Conservation (phyloP, 73 alveolate genomes). For the Blepharisma japonicum region DNA sequence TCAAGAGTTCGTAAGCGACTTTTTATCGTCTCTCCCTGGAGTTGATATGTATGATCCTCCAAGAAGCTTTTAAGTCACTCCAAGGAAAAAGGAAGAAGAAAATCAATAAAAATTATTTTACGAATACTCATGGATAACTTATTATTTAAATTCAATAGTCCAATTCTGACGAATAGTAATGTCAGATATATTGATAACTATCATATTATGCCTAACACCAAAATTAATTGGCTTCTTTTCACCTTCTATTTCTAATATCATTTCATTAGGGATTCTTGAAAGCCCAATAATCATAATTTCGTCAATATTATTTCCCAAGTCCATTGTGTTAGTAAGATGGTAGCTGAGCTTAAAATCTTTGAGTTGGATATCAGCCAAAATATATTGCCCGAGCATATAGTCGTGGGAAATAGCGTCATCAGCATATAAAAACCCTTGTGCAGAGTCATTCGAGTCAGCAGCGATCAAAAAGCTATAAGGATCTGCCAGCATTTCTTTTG, state of each 20-base stretch:
- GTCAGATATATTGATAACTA: neutral
- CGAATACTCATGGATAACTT: neutral
- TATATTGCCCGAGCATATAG: neutral
- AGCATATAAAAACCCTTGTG: neutral
- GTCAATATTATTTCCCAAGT: no score
- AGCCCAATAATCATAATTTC: no score
- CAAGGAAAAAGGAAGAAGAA: conserved; percentile 50
- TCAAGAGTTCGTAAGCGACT: conserved; percentile 33
- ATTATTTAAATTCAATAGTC: conserved; percentile 5
- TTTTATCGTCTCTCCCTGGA: conserved; percentile 41
- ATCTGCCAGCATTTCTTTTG: neutral
- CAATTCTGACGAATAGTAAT: neutral
- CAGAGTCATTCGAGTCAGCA: neutral
- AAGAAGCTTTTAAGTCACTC: conserved; percentile 45
- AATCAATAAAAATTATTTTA: neutral
- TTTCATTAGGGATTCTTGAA: neutral
- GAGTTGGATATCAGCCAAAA: neutral
- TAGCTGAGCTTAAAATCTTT: neutral
- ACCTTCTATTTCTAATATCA: neutral
- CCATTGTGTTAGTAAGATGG: neutral
- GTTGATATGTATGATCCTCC: conserved; percentile 51
- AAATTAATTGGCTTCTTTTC: neutral
- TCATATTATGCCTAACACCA: neutral
- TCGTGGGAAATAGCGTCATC: neutral
- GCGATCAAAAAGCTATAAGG: neutral